Percentiles rank a stretch among this genome's conserved stretches.
Conservation (phyloP, 2,329 filamentous ascomycete genomes). For the Ustilaginoidea virens region DNA sequence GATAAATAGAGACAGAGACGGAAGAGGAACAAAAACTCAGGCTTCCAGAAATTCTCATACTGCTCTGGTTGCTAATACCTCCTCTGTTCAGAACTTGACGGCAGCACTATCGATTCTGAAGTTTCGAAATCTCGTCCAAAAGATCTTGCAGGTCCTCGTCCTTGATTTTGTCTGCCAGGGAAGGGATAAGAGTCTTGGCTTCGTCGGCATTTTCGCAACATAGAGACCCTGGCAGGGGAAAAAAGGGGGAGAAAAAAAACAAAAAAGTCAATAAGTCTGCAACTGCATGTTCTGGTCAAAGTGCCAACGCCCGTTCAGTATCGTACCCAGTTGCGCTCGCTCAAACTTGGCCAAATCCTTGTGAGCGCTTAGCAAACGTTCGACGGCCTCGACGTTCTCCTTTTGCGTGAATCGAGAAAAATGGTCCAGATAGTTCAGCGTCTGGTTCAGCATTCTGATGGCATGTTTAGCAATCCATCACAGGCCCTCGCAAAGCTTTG, state of each 20-base stretch:
- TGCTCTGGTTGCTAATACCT: too few relatives aligned
- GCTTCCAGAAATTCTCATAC: too few relatives aligned
- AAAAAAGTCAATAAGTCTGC: too few relatives aligned
- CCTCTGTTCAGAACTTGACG: too few relatives aligned
- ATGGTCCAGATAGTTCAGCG: slow-evolving; percentile 80
- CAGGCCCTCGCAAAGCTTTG: too few relatives aligned
- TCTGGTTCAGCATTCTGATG: slow-evolving; percentile 63
- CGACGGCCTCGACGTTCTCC: slow-evolving; percentile 88
- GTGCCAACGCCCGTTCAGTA: too few relatives aligned
- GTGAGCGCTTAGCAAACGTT: slow-evolving; percentile 67
- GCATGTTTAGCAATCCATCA: too few relatives aligned
- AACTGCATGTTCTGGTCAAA: too few relatives aligned
- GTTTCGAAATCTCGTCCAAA: slow-evolving; percentile 79
- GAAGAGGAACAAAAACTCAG: too few relatives aligned
- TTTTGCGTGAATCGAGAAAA: slow-evolving; percentile 94
- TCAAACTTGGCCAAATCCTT: slow-evolving; percentile 81
- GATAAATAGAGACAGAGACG: too few relatives aligned
- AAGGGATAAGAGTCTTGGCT: slow-evolving; percentile 91
- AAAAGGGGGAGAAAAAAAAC: too few relatives aligned
- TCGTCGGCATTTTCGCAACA: slow-evolving; percentile 90
- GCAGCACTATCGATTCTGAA: slow-evolving; percentile 35
- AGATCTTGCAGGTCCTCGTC: slow-evolving; percentile 81
- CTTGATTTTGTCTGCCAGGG: slow-evolving; percentile 71
- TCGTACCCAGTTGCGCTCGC: slow-evolving; percentile 72
- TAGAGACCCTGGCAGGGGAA: slow-evolving; percentile 71